Evolutionary conservation across 2,329 filamentous ascomycete species (phyloP), one percentile per base, ranked within the genome.

Genomic region (Xylaria sp.): DNA sequence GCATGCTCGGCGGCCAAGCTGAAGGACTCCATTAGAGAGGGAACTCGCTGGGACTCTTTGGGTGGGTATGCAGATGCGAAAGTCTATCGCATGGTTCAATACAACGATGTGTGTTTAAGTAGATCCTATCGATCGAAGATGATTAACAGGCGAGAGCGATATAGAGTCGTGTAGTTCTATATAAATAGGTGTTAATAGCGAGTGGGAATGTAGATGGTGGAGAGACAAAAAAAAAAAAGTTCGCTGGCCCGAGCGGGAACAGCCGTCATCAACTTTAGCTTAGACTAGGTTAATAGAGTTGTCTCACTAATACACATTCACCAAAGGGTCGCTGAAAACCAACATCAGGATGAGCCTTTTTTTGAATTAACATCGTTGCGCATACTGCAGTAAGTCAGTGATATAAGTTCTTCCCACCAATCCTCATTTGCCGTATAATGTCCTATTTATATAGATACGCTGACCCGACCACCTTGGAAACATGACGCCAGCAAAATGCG

Each of bases 1-100:
- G 76, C 76, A 59, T 81, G 79, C 60, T 76, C 70, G 39, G 79
- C 78, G 4, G 79, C 78, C 13, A 81, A 68, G 34, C 77, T 73
- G 66, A 81, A 81, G 3, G 78, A 78, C 67, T 81, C 79, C 79
- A 81, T 46, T 6, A 25, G 18, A n/a, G 25, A 56, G n/a, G 37
- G 25, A 28, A n/a, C 28, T 48, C 6, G 34, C 13, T 44, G 7
- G 8, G 44, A 9, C 2, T 20, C 20, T 32, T 37, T 50, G 10
- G 39, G 39, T 3, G 28, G 32, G 2, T n/a, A 8, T 39, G 50
- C 48, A 28, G 50, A 44, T 32, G 9, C 46, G 12, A 18, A n/a
- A 51, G 9, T 1, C 37, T 61, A 61, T 57, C 15, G 65, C 61
- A 64, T 46, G 18, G 10, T 23, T 46, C 44, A 41, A 46, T 51